Evolutionary conservation across 805 yeast genomes (phyloP), one percentile per base, ranked within the genome.

Genomic region (Grigorovia transvaalensis): DNA sequence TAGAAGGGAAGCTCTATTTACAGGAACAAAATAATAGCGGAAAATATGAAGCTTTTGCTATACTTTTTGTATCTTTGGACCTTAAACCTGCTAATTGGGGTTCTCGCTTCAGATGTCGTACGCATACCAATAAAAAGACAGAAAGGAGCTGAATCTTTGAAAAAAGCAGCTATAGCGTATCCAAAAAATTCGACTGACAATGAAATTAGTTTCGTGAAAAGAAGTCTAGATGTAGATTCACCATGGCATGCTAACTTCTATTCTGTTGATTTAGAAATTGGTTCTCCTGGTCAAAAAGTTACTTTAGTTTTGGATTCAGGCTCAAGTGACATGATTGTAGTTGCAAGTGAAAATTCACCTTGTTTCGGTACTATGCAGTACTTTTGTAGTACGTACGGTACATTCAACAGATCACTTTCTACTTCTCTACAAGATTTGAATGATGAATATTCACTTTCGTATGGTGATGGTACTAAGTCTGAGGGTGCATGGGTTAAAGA

Each of bases 261-360:
- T 56, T 66, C 76, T 23, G 76, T 74, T 2, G 67, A 67, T 4
- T 53, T 79, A 29, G 58, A 63, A 27, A 61, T 85, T 20, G 91
- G 93, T 4, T 77, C 86, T 0, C 76, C 82, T 1, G 60, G 71
- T 0, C 84, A 83, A 59, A 64, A 70, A 17, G 71, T 84, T 6
- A 71, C 71, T 11, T 79, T 84, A 9, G 63, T 82, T 41, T 62
- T 85, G n/a, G 93, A 85, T 60, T 84, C 90, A 1, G 93, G 91
- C 2, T 83, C 89, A 0, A 76, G 86, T 0, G 91, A 85, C 62
- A 67, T 85, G 19, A 84, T 64, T 63, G 78, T 84, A 20, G 70
- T 67, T 57, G 69, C 72, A 40, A 64, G 69, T 4, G 44, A 48
- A 1, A 69, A 69, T 50, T 63, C 68, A 1, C 66, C 54, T 48